Base-by-base conservation (phyloP, 2,329 filamentous ascomycete species). In the Aspergillus sp. region DNA sequence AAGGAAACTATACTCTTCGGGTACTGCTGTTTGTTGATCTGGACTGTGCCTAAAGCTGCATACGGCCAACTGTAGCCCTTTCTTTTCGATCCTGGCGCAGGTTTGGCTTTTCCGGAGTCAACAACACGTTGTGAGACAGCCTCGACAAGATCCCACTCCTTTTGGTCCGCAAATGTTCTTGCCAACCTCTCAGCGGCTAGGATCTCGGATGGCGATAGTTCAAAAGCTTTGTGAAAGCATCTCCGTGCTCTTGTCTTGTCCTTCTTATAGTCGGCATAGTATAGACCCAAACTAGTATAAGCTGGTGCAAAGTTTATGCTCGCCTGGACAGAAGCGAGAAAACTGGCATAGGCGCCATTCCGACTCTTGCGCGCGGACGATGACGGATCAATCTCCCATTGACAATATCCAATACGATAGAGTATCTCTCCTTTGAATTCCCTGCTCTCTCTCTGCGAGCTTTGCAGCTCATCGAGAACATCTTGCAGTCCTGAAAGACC, bases 111-210 rank as follows among this genome's bases (percentile, higher is more conserved):
- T 53, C 95, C 95, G n/a, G 93, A 97, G 61, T 97, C 91, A 3
- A 98, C 88, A 0, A 97, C 90, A 50, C 96, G 86, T 71, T 93
- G 90, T 1, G 95, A 89, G 32, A 99, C 88, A 18, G 96, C 85
- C 76, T 98, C 95, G 7, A 99, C 96, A 50, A 96, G 86, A 64
- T 98, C 95, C 95, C 95, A 99, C 68, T 99, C 95, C 38, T 90
- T 87, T 63, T 92, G 88, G 53, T 96, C 87, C 0, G 96, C 93
- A 72, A 97, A 99, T 0, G 87, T 87, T 58, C 85, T 85, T 2
- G 95, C 93, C 15, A 99, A 83, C 26, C 91, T 85, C 73, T 98
- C 91, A 0, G 95, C 95, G 36, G 95, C 91, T 64, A 89, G 82
- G 1, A 96, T 85, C 70, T 99, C 95, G 0, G 90, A 88, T 0